Conservation (phyloP, 108 stramenopile species). For the Schizochytrium sp. region DNA sequence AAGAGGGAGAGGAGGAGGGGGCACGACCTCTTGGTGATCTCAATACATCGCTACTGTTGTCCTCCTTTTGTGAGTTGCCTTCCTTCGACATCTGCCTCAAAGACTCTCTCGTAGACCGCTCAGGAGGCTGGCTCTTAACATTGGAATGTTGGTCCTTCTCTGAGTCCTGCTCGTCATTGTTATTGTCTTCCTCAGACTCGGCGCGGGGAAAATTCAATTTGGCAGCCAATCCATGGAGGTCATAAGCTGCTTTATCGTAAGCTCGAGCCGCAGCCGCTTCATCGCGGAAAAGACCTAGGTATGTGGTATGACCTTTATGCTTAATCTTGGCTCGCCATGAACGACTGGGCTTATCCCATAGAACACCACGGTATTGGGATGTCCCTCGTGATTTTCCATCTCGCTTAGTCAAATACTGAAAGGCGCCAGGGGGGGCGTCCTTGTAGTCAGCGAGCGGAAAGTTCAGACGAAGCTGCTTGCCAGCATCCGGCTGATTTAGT, state of each 20-base stretch:
- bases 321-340: constrained; percentile 56
- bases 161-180: neutral
- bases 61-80: too few species aligned
- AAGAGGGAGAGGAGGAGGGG: too few species aligned
- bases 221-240: constrained; percentile 24
- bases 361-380: constrained; percentile 19
- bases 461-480: constrained; percentile 23
- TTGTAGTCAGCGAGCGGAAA: neutral
- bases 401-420: neutral
- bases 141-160: neutral
- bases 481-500: neutral
- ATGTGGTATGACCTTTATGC: neutral
- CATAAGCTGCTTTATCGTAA: constrained; percentile 7
- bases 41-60: too few species aligned
- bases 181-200: neutral
- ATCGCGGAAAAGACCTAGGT: constrained; percentile 21
- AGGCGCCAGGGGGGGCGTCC: neutral
- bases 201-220: constrained; percentile 9
- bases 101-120: too few species aligned
- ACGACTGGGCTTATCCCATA: constrained; percentile 40
- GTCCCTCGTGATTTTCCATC: neutral
- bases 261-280: constrained; percentile 20
- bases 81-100: too few species aligned
- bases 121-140: too few species aligned
- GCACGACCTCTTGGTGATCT: too few species aligned